Evolutionary conservation across 2,329 filamentous ascomycete genomes (phyloP).

Genomic region (Hypoxylon sp.): DNA sequence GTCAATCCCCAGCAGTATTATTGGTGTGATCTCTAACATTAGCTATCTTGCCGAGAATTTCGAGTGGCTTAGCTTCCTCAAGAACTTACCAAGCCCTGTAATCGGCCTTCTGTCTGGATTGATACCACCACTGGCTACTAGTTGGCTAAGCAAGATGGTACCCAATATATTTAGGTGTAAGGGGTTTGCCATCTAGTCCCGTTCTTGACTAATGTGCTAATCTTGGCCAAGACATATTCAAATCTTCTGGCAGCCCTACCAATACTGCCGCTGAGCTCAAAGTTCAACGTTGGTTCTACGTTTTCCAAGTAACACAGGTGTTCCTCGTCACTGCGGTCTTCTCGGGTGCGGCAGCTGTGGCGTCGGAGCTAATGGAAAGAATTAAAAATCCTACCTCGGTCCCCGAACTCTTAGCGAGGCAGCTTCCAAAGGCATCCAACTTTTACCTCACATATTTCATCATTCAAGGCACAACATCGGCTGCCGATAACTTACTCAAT

Average conservation of each 20-base stretch:
- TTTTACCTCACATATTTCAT: conserved; percentile 86
- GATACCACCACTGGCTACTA: conserved; percentile 82
- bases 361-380: conserved; percentile 46
- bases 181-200: conserved; percentile 40
- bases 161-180: conserved; percentile 81
- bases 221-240: conserved; percentile 71
- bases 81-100: conserved; percentile 75
- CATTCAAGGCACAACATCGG: conserved; percentile 78
- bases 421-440: conserved; percentile 79
- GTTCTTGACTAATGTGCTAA: conserved; percentile 23
- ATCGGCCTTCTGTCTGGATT: conserved; percentile 87
- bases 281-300: conserved; percentile 84
- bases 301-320: conserved; percentile 85
- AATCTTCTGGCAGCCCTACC: conserved; percentile 78
- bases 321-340: conserved; percentile 86
- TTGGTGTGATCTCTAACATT: conserved; percentile 89
- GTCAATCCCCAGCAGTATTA: conserved; percentile 80
- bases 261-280: conserved; percentile 80
- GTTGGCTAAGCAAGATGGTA: conserved; percentile 86
- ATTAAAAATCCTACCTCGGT: conserved; percentile 51
- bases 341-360: conserved; percentile 66
- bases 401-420: conserved; percentile 69
- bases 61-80: conserved; percentile 81
- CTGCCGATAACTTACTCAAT: conserved; percentile 76
- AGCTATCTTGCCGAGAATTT: conserved; percentile 74